Conservation (phyloP, 164 flowering plant genomes). For the Brasenia schreberi region DNA sequence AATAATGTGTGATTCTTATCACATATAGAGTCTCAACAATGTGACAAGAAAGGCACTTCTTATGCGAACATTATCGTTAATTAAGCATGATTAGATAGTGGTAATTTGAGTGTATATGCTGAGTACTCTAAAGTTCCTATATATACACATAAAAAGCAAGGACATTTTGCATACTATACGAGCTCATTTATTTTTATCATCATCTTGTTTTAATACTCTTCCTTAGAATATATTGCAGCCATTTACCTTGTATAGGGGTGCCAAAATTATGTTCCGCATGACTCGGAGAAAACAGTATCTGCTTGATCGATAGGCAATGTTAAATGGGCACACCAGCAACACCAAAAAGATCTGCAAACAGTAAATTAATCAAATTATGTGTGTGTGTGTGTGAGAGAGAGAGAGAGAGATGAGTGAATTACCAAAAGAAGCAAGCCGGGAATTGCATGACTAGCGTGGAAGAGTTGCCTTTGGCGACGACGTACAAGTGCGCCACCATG, state of each 20-base stretch:
- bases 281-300: conserved; percentile 58
- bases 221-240: background rate
- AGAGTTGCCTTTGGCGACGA: conserved; percentile 55
- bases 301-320: conserved; percentile 63
- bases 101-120: no score
- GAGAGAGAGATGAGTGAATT: conserved; percentile 4
- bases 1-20: no score
- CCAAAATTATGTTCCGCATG: conserved; percentile 60
- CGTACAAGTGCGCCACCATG: conserved; percentile 62
- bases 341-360: conserved; percentile 41
- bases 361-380: conserved; percentile 1
- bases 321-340: conserved; percentile 75
- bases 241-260: conserved; percentile 84
- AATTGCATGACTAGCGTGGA: conserved; percentile 45
- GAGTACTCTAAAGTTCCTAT: no score
- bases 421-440: conserved; percentile 79
- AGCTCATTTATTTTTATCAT: no score
- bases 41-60: no score
- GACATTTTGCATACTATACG: no score
- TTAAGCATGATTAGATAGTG: no score
- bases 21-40: no score
- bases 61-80: no score
- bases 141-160: no score
- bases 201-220: no score
- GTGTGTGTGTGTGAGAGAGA: background rate